A percentile compares a stretch with the other conserved stretches of the same genome.
Evolutionary conservation across 2,329 filamentous ascomycete genomes (phyloP).

Genomic region (Trichoderma asperellum): DNA sequence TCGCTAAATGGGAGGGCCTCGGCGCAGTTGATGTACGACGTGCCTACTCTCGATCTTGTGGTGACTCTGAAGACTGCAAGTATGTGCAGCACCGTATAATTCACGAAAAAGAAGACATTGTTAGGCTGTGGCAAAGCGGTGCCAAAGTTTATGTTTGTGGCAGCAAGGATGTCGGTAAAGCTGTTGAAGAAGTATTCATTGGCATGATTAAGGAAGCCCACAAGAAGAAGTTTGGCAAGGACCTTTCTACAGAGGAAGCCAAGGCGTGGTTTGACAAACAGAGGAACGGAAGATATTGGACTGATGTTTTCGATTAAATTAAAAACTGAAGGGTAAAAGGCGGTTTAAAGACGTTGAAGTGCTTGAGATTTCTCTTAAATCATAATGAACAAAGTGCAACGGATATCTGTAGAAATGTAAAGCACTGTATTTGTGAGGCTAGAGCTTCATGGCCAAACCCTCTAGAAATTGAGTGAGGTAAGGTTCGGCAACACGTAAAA

Average conservation of each 20-base stretch:
- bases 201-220: conserved; percentile 42
- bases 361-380: too few species aligned
- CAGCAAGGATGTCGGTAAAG: conserved; percentile 55
- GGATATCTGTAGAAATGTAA: too few species aligned
- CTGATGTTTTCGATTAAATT: conserved; percentile 62
- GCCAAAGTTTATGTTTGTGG: conserved; percentile 69
- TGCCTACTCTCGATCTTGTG: conserved; percentile 56
- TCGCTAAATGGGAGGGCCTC: conserved; percentile 60
- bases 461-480: too few species aligned
- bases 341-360: too few species aligned
- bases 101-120: conserved; percentile 43
- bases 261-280: conserved; percentile 54
- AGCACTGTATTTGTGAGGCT: too few species aligned
- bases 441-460: too few species aligned
- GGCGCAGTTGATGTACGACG: conserved; percentile 65
- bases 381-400: too few species aligned
- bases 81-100: conserved; percentile 53
- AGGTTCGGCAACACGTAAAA: too few species aligned
- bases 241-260: conserved; percentile 46
- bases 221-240: conserved; percentile 37
- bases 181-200: conserved; percentile 47
- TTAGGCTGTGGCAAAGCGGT: conserved; percentile 46
- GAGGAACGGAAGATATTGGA: conserved; percentile 60
- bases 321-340: too few species aligned
- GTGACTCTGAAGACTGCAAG: conserved; percentile 51